These are phyloP conservation scores for Ustilago hordei DNA, from an alignment of 1,284 basidiomycete genomes.

Conservation along the genomic window DNA sequence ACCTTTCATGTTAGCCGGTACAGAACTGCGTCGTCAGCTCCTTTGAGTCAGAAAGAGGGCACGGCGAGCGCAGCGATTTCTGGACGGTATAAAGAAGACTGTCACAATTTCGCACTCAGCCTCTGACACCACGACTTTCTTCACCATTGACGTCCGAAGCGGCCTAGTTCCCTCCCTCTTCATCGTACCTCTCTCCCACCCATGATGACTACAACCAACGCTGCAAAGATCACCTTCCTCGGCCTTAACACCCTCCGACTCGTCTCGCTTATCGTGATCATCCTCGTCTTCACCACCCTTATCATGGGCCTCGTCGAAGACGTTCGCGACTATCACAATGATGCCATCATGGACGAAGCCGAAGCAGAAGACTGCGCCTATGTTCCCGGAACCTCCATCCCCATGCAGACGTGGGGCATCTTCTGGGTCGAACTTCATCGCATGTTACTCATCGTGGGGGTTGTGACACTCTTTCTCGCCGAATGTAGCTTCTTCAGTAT, in stretches of 20 bases:
- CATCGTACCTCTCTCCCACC: background rate
- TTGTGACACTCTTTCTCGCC: constrained; percentile 29
- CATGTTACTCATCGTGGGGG: constrained; percentile 31
- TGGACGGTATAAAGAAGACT: background rate
- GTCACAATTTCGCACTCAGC: background rate
- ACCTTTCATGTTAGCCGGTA: background rate
- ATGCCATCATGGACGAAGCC: constrained; percentile 25
- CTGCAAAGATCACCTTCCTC: constrained; percentile 34
- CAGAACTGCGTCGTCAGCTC: background rate
- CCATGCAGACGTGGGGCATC: constrained; percentile 59
- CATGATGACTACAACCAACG: constrained; percentile 10
- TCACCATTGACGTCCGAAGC: background rate
- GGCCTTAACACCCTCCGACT: constrained; percentile 49
- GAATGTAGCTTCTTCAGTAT: constrained; percentile 51
- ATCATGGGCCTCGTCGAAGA: constrained; percentile 47
- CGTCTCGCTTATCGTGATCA: constrained; percentile 38
- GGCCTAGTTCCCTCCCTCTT: background rate
- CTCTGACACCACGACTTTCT: background rate
- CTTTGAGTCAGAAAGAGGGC: background rate
- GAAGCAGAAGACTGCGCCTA: constrained; percentile 47
- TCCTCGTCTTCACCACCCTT: constrained; percentile 46
- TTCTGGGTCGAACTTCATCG: constrained; percentile 61
- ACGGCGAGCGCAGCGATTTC: background rate
- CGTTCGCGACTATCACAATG: constrained; percentile 32
- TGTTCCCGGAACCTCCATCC: constrained; percentile 53